Evolutionary conservation across 2,329 filamentous ascomycete genomes (phyloP), one percentile per base, ranked within the genome.

Genomic region (Boeremia lycopersici): DNA sequence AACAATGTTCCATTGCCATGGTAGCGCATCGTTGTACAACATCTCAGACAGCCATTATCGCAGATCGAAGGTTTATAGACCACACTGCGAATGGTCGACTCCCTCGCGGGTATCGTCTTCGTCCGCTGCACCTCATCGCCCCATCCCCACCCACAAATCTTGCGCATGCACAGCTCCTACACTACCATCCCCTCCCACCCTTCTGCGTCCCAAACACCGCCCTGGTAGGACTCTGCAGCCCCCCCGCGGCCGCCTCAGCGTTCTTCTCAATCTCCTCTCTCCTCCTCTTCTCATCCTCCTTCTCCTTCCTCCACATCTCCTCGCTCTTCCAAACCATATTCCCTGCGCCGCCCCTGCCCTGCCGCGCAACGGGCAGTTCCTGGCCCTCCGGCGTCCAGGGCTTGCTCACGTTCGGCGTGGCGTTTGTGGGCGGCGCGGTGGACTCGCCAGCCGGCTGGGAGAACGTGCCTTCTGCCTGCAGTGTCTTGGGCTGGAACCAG

Each of bases 271-370:
- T 72, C 36, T 68, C 63, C 45, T 65, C 63, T 44, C 68, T 71
- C 28, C 78, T 36, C 40, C 53, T 69, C 61, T 55, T 70, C 56
- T 56, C 67, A 61, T 47, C 53, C 41, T 56, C 64, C 57, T 48
- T 67, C 68, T 43, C 63, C 36, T 61, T 61, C 43, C 63, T 67
- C 48, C 72, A 65, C 50, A 64, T 71, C 52, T 74, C 72, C 48
- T 75, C 74, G 41, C 72, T 58, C 64, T 63, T 67, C 74, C 74
- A 79, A n/a, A 75, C 67, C 55, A 76, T 78, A 48, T 81, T 81
- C 3, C 79, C 79, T n/a, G 77, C 77, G 6, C 79, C 79, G 26
- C 79, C 79, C 40, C 78, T 65, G 1, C 79, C 79, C 23, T 66
- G 65, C 26, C 69, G 55, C 26, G 67, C 73, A 36, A 75, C 60